A percentile compares a stretch with the other conserved stretches of the same genome.
Evolutionary conservation across 108 stramenopile species (phyloP).

Genomic region (Cyclotella baltica): DNA sequence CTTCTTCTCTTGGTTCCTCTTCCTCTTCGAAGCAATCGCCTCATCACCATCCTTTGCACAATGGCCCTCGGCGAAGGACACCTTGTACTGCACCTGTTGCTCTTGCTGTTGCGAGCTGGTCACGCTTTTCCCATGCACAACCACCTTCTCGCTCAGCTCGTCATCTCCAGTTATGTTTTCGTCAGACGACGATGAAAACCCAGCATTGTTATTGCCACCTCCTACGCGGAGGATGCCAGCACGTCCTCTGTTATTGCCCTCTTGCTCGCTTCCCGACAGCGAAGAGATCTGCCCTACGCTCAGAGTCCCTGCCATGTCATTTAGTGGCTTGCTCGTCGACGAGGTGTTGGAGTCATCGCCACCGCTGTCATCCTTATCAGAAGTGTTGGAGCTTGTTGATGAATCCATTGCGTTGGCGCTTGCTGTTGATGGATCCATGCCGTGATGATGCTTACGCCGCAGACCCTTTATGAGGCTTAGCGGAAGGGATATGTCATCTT

Average conservation of each 20-base stretch:
- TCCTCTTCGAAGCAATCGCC: not conserved
- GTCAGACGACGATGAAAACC: slow-evolving; percentile 22
- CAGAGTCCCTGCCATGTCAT: slow-evolving; percentile 2
- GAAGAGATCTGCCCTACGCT: slow-evolving; percentile 32
- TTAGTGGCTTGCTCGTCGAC: slow-evolving; percentile 16
- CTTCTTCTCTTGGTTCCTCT: slow-evolving; percentile 13
- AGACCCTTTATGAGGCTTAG: slow-evolving; percentile 49
- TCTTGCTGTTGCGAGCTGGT: slow-evolving; percentile 15
- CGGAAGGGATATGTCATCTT: slow-evolving; percentile 33
- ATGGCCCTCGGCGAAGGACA: slow-evolving; percentile 25
- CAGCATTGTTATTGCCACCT: slow-evolving; percentile 11
- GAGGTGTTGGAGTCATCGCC: slow-evolving; percentile 41
- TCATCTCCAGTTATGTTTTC: slow-evolving; percentile 23
- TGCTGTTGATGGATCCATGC: not conserved
- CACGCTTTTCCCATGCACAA: slow-evolving; percentile 28
- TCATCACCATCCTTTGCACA: not conserved
- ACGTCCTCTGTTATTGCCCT: not conserved
- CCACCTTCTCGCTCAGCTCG: slow-evolving; percentile 30
- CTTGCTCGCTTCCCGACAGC: slow-evolving; percentile 32
- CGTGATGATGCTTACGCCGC: slow-evolving; percentile 16
- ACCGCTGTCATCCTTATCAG: slow-evolving; percentile 46
- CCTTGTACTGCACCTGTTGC: slow-evolving; percentile 24
- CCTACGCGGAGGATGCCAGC: not conserved
- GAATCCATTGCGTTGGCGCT: slow-evolving; percentile 22
- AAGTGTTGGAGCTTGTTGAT: slow-evolving; percentile 26